Conservation (phyloP, 495 filamentous ascomycete species). For the Wilcoxina mikolae region DNA sequence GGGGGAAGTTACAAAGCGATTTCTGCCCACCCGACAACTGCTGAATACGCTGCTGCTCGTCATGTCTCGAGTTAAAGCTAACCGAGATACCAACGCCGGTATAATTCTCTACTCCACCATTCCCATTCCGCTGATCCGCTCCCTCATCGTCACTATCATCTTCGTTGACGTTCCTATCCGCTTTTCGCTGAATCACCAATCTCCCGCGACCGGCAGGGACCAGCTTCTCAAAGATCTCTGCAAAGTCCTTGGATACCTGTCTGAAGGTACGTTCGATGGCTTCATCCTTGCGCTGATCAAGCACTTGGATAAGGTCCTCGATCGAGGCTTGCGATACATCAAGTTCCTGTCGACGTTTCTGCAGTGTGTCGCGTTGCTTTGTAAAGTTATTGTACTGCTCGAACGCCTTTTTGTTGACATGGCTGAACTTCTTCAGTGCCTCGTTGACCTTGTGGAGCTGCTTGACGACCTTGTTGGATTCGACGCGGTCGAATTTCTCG, state of each 20-base stretch:
- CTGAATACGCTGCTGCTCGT: conserved; percentile 95
- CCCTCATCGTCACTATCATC: conserved; percentile 57
- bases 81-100: conserved; percentile 96
- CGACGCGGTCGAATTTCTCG: conserved; percentile 68
- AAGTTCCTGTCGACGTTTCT: conserved; percentile 67
- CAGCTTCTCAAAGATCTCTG: conserved; percentile 81
- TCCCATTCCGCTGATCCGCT: conserved; percentile 33
- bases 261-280: conserved; percentile 96
- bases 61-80: conserved; percentile 90
- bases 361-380: conserved; percentile 68
- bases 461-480: conserved; percentile 64
- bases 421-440: conserved; percentile 82
- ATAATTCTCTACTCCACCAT: conserved; percentile 79
- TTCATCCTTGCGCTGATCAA: conserved; percentile 91
- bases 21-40: conserved; percentile 96
- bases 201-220: conserved; percentile 86
- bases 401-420: conserved; percentile 98
- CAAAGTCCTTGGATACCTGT: conserved; percentile 86
- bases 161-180: conserved; percentile 49
- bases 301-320: conserved; percentile 73
- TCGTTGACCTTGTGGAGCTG: conserved; percentile 88
- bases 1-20: conserved; percentile 43
- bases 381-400: conserved; percentile 98
- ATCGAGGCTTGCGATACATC: conserved; percentile 71
- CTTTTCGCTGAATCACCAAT: conserved; percentile 82